phyloP scores from a whole-genome alignment of 371 early-diverging fungal genomes.

The Mycotypha africana region DNA sequence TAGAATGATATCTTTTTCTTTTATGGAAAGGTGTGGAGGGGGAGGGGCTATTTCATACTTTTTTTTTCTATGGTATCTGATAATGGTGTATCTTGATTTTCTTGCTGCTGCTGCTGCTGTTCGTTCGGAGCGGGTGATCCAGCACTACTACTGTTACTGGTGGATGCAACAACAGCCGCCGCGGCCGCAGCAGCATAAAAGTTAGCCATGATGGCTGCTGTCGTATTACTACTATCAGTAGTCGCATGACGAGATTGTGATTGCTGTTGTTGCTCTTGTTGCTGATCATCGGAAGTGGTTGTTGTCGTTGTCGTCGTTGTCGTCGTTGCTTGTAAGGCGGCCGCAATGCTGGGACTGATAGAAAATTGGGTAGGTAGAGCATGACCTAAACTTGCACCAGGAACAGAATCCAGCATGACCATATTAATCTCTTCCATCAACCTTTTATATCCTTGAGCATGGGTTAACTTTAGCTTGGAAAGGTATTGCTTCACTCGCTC shows the following conservation, averaged over 20 bases:
- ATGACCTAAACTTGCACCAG: slow-evolving; percentile 26
- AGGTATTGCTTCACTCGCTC: slow-evolving; percentile 65
- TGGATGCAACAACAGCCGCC: slow-evolving; percentile 3
- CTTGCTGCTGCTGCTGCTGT: too few relatives aligned
- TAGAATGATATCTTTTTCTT: too few relatives aligned
- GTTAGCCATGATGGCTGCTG: slow-evolving; percentile 10
- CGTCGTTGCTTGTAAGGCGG: slow-evolving; percentile 27
- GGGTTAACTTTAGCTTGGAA: slow-evolving; percentile 58
- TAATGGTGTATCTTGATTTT: too few relatives aligned
- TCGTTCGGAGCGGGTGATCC: too few relatives aligned
- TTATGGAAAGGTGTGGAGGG: too few relatives aligned
- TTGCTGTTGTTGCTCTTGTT: too few relatives aligned
- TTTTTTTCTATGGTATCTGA: too few relatives aligned
- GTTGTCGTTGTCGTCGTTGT: slow-evolving; percentile 1
- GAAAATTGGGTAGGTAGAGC: slow-evolving; percentile 18
- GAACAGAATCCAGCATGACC: slow-evolving; percentile 41
- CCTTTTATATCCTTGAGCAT: slow-evolving; percentile 74
- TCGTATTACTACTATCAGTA: too few relatives aligned
- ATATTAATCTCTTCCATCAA: slow-evolving; percentile 72
- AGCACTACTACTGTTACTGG: too few relatives aligned
- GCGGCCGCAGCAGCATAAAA: slow-evolving; percentile 13
- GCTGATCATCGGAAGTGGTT: too few relatives aligned
- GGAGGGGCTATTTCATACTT: too few relatives aligned
- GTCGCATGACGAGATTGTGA: too few relatives aligned
- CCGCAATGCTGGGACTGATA: slow-evolving; percentile 29